Percentiles rank a stretch among this genome's conserved stretches.
These are phyloP conservation scores for Escovopsis sp. DNA, from an alignment of 2,329 filamentous ascomycete species.

Conservation along the genomic window DNA sequence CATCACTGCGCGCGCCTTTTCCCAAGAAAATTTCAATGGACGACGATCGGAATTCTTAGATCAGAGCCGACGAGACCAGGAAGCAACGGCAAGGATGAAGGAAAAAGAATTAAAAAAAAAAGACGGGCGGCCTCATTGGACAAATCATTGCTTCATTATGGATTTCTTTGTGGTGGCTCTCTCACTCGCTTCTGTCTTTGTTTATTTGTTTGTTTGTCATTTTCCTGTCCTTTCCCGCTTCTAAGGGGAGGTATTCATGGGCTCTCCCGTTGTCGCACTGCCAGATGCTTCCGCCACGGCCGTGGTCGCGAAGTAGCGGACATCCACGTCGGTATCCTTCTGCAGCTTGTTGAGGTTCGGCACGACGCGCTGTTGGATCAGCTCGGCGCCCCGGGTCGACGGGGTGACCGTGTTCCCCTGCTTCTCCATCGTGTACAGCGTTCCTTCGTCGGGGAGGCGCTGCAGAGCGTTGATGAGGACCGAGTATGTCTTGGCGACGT, in stretches of 20 bases:
- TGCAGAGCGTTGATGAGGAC: constrained; percentile 84
- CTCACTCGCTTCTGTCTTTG: too few relatives aligned
- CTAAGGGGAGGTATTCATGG: constrained; percentile 54
- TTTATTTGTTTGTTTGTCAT: too few relatives aligned
- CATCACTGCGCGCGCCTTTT: not conserved
- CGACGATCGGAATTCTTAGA: too few relatives aligned
- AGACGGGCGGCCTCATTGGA: constrained; percentile 10
- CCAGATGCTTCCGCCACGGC: constrained; percentile 50
- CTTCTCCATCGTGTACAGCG: constrained; percentile 74
- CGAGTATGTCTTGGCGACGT: constrained; percentile 94
- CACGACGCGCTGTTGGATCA: constrained; percentile 75
- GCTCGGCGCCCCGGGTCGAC: constrained; percentile 57
- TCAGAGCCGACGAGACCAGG: too few relatives aligned
- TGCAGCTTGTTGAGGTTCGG: constrained; percentile 90
- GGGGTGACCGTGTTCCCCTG: constrained; percentile 46
- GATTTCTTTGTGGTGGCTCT: constrained; percentile 14
- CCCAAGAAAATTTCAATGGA: not conserved
- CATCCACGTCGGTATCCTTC: constrained; percentile 94
- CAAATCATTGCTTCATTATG: constrained; percentile 39
- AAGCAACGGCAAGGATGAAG: not conserved
- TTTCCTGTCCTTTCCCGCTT: constrained; percentile 15
- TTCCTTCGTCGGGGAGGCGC: constrained; percentile 77
- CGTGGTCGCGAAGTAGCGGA: constrained; percentile 92
- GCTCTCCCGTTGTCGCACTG: constrained; percentile 30
- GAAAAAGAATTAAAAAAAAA: not conserved